Evolutionary conservation across 106 monocot genomes (phyloP).

Genomic region (Cymbidium sinense): DNA sequence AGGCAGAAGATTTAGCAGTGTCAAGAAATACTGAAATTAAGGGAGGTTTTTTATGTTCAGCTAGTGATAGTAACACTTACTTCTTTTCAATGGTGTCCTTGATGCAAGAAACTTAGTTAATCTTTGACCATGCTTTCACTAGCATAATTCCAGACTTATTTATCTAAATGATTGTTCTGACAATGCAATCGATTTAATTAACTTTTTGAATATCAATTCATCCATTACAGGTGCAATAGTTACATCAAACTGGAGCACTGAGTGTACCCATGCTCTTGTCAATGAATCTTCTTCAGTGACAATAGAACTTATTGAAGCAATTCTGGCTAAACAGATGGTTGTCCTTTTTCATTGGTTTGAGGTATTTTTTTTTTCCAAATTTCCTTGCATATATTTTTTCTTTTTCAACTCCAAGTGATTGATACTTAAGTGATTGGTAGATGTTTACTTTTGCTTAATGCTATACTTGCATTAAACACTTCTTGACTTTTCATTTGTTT

Average conservation of each 20-base stretch:
- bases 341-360: conserved; percentile 54
- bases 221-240: conserved; percentile 46
- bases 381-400: neutral
- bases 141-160: neutral
- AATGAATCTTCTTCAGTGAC: conserved; percentile 55
- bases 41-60: neutral
- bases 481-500: neutral
- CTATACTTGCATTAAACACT: neutral
- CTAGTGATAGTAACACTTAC: neutral
- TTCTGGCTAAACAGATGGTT: conserved; percentile 57
- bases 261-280: conserved; percentile 76
- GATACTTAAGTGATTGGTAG: neutral
- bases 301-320: conserved; percentile 57
- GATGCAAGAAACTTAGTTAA: neutral
- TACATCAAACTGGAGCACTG: conserved; percentile 49
- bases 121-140: neutral
- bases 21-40: neutral
- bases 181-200: neutral
- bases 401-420: neutral
- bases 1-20: neutral
- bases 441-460: neutral
- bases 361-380: conserved; percentile 26
- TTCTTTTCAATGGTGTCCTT: neutral
- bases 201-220: neutral
- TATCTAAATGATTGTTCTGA: too few relatives aligned